Conservation (phyloP, 176 grass and related monocot genomes). For the Hordeum marinum region DNA sequence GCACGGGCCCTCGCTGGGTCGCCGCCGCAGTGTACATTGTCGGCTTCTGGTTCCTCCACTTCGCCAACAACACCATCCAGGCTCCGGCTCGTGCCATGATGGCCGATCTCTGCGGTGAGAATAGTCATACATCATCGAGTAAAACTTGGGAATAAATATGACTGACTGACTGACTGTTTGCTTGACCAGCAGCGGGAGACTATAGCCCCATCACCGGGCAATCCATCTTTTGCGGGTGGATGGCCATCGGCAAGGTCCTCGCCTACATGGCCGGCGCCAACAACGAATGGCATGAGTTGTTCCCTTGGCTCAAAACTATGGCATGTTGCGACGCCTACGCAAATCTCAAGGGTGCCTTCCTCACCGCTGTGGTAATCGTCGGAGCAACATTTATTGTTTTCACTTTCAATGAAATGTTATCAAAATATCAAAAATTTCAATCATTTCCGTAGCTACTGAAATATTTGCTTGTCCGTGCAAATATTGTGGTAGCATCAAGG, state of each 20-base stretch:
- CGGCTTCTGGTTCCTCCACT: slow-evolving; percentile 87
- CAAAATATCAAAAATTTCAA: neutral
- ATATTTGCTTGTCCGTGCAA: neutral
- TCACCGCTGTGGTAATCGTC: slow-evolving; percentile 30
- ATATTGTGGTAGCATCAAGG: neutral
- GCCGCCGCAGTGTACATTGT: slow-evolving; percentile 58
- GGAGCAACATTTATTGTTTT: neutral
- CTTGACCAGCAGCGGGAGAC: neutral
- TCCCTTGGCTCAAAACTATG: slow-evolving; percentile 35
- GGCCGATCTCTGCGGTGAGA: slow-evolving; percentile 36
- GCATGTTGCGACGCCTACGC: slow-evolving; percentile 48
- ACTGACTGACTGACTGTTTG: neutral
- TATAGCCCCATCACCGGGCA: slow-evolving; percentile 35
- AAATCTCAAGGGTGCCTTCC: slow-evolving; percentile 44
- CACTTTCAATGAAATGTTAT: neutral
- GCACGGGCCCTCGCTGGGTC: slow-evolving; percentile 41
- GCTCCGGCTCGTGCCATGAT: slow-evolving; percentile 41
- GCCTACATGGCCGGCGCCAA: slow-evolving; percentile 57
- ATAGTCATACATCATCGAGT: neutral
- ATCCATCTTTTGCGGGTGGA: slow-evolving; percentile 75
- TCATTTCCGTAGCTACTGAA: neutral
- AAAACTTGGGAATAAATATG: neutral
- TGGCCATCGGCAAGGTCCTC: slow-evolving; percentile 76
- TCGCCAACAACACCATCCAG: slow-evolving; percentile 77
- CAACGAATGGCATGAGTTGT: slow-evolving; percentile 29